These are phyloP conservation scores for Leccinum aurantiacum DNA, from an alignment of 768 basidiomycete genomes.

Conservation along the genomic window DNA sequence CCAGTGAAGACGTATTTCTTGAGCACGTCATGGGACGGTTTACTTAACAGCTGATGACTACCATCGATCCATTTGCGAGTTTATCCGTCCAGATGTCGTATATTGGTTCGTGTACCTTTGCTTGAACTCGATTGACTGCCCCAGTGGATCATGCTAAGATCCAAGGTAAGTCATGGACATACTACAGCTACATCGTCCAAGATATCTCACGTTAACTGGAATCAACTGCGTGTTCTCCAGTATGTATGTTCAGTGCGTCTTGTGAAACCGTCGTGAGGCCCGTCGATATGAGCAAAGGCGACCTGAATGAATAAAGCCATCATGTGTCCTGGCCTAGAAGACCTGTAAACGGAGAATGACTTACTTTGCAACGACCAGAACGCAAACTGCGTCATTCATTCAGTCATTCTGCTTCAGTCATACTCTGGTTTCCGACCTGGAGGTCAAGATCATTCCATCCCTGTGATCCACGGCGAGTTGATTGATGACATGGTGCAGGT, in stretches of 20 bases:
- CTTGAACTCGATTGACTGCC: no score
- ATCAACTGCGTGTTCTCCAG: conserved; percentile 10
- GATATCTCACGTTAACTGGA: conserved; percentile 6
- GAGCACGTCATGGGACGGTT: no score
- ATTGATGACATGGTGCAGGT: conserved; percentile 13
- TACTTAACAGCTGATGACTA: no score
- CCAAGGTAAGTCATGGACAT: neutral
- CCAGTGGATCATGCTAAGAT: no score
- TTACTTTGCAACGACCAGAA: conserved; percentile 17
- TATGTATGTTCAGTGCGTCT: conserved; percentile 1
- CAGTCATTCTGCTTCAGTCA: conserved; percentile 27
- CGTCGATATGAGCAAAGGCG: conserved; percentile 18
- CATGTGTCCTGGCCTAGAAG: neutral
- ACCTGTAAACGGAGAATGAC: neutral
- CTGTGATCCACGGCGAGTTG: conserved; percentile 41
- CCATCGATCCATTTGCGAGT: no score
- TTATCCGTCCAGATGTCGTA: no score
- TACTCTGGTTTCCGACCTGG: conserved; percentile 49
- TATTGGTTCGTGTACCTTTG: no score
- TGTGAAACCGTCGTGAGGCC: conserved; percentile 7
- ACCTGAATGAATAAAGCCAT: neutral
- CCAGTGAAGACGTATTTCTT: no score
- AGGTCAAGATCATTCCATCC: conserved; percentile 54
- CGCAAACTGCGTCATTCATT: conserved; percentile 13
- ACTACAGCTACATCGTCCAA: no score